These are phyloP conservation scores for Wickerhamomyces sp. DNA, from an alignment of 1,139 yeast species.

Conservation along the genomic window DNA sequence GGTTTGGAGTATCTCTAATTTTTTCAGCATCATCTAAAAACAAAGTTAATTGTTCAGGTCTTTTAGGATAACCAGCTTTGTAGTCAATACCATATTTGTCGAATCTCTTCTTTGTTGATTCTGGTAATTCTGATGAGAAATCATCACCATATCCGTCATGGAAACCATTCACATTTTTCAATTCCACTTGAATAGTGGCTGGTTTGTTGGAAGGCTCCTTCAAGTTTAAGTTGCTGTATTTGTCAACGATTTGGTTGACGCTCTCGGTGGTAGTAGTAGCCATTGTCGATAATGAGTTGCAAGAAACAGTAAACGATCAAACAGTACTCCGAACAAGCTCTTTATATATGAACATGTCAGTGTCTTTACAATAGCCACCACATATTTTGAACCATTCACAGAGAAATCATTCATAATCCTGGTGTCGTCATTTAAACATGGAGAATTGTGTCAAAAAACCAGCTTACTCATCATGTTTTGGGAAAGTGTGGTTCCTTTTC, in stretches of 20 bases:
- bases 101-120: constrained; percentile 31
- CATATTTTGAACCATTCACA: background rate
- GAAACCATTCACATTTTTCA: constrained; percentile 11
- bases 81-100: constrained; percentile 36
- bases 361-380: too few species aligned
- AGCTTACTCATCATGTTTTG: background rate
- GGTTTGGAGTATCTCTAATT: constrained; percentile 37
- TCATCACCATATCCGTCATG: constrained; percentile 11
- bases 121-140: constrained; percentile 31
- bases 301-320: too few species aligned
- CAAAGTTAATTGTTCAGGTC: constrained; percentile 39
- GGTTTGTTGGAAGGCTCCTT: background rate
- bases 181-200: constrained; percentile 7
- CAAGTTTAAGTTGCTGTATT: constrained; percentile 8
- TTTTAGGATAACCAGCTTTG: constrained; percentile 40
- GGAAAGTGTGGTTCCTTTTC: background rate
- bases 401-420: background rate
- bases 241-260: constrained; percentile 9
- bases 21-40: constrained; percentile 48
- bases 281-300: background rate
- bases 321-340: too few species aligned
- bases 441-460: background rate
- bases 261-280: constrained; percentile 2
- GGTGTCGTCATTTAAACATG: background rate
- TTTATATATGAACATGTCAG: too few species aligned